phyloP scores from a whole-genome alignment of 2,329 filamentous ascomycete genomes.

The Hymenoscyphus repandus region DNA sequence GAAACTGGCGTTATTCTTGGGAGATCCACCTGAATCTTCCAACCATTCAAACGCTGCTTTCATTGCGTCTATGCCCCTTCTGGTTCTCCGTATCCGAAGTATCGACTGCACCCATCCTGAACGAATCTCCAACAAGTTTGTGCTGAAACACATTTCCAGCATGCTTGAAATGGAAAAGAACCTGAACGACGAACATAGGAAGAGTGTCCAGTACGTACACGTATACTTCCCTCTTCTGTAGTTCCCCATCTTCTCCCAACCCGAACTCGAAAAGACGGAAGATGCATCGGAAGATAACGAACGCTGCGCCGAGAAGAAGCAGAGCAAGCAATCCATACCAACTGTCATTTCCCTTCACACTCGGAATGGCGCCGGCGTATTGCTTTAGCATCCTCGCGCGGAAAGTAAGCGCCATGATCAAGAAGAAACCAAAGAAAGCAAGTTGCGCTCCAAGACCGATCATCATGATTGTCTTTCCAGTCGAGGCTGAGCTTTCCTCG shows the following conservation, averaged over 20 bases:
- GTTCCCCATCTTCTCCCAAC: slow-evolving; percentile 36
- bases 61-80: too few relatives aligned
- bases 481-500: not conserved
- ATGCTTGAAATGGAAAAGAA: slow-evolving; percentile 32
- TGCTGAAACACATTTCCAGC: slow-evolving; percentile 25
- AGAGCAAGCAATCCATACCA: slow-evolving; percentile 34
- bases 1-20: too few relatives aligned
- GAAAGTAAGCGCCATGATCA: slow-evolving; percentile 21
- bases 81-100: too few relatives aligned
- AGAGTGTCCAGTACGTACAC: slow-evolving; percentile 38
- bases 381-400: not conserved
- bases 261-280: slow-evolving; percentile 42
- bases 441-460: slow-evolving; percentile 44
- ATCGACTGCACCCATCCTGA: too few relatives aligned
- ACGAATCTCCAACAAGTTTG: too few relatives aligned
- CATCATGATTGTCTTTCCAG: slow-evolving; percentile 20
- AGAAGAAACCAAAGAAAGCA: slow-evolving; percentile 43
- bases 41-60: too few relatives aligned
- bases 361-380: not conserved
- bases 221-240: slow-evolving; percentile 37
- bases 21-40: too few relatives aligned
- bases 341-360: slow-evolving; percentile 2
- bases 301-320: slow-evolving; percentile 35
- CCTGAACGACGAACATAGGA: slow-evolving; percentile 35
- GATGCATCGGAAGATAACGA: slow-evolving; percentile 42